Evolutionary conservation across 1,284 basidiomycete species (phyloP), one percentile per base, ranked within the genome.

Genomic region (Stereum hirsutum): DNA sequence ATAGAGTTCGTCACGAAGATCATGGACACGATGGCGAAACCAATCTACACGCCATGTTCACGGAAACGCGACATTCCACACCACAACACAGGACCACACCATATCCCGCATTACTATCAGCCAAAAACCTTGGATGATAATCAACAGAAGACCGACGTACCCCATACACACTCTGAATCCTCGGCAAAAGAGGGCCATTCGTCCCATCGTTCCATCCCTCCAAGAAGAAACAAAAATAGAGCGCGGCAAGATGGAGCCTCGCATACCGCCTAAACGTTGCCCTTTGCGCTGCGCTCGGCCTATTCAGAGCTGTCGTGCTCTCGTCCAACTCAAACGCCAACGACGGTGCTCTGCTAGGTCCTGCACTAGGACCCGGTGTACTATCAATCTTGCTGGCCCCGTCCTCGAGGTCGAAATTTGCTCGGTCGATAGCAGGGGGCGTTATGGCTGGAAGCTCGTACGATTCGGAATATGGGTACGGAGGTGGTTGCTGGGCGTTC

Each of bases 121-220:
- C 28, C 28, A 30, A 8, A 8, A 30, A 36, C 5, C 20, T 36
- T 14, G 20, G 20, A 36, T 5, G 7, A 6, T 17, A 36, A 8
- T 12, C 1, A n/a, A n/a, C n/a, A n/a, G n/a, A n/a, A n/a, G n/a
- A n/a, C 35, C 14, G 19, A 52, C 62, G 34, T 50, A 78, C 78
- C 49, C 72, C 49, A 50, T 81, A 81, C 31, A 69, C 61, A 8
- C 57, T 53, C 51, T 78, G 78, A 39, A 81, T 75, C 15, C 66
- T 61, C 15, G 75, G 77, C 1, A 81, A 58, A 33, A 79, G 57
- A 15, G 77, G 75, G 3, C 78, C 75, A 10, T 66, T 66, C 2
- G 70, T 64, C 17, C 71, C 75, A 53, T 78, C 75, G 47, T 76
- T 78, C 75, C 75, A 78, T 14, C 76, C 75, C 23, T 66, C 64